Evolutionary conservation across 306 rosid genomes (phyloP).

Genomic region (Mucuna pruriens): DNA sequence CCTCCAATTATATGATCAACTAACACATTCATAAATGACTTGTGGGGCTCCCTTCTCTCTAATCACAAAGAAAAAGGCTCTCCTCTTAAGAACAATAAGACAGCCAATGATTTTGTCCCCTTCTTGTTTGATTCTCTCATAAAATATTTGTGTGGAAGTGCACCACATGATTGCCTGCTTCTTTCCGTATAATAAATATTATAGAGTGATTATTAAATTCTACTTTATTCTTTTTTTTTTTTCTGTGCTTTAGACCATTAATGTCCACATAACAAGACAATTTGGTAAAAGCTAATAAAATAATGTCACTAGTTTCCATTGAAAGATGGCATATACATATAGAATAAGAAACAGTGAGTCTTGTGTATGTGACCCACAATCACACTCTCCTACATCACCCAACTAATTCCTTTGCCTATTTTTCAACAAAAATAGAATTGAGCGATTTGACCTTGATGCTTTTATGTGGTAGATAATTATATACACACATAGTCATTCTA

Average conservation of each 20-base stretch:
- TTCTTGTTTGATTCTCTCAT: slow-evolving; percentile 42
- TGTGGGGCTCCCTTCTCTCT: slow-evolving; percentile 51
- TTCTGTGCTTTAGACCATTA: slow-evolving; percentile 39
- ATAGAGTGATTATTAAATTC: slow-evolving; percentile 24
- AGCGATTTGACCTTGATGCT: slow-evolving; percentile 35
- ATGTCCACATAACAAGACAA: slow-evolving; percentile 39
- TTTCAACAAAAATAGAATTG: slow-evolving; percentile 22
- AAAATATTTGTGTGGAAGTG: slow-evolving; percentile 39
- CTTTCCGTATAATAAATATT: slow-evolving; percentile 36
- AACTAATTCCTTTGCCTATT: slow-evolving; percentile 43
- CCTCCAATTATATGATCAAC: slow-evolving; percentile 49
- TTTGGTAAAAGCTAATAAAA: slow-evolving; percentile 37
- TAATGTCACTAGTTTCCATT: slow-evolving; percentile 47
- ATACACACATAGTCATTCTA: slow-evolving; percentile 7
- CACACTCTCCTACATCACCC: slow-evolving; percentile 38
- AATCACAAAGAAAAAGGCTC: slow-evolving; percentile 45
- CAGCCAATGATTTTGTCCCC: slow-evolving; percentile 47
- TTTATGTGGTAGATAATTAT: not conserved
- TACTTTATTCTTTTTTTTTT: slow-evolving; percentile 33
- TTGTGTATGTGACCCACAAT: slow-evolving; percentile 41
- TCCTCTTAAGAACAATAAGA: slow-evolving; percentile 22
- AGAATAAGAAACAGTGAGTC: slow-evolving; percentile 36
- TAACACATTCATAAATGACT: slow-evolving; percentile 33
- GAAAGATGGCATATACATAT: slow-evolving; percentile 36
- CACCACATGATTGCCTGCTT: slow-evolving; percentile 46